Evolutionary conservation across 805 yeast species (phyloP).

Genomic region (Lachancea sp.): DNA sequence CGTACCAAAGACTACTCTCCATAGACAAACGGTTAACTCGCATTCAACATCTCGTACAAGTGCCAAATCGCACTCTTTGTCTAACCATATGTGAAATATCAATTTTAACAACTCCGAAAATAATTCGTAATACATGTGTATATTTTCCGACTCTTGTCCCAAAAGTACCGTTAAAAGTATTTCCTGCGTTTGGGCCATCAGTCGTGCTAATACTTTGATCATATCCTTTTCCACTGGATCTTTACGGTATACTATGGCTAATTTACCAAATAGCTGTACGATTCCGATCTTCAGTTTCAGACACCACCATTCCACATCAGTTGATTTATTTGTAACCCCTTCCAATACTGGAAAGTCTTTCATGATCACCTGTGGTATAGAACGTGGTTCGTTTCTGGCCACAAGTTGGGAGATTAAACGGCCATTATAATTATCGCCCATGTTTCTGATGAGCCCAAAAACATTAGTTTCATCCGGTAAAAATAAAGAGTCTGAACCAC

Average conservation of each 20-base stretch:
- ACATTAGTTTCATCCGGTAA: slow-evolving; percentile 6
- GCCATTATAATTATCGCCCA: slow-evolving; percentile 25
- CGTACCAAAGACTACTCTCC: slow-evolving; percentile 47
- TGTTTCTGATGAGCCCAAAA: slow-evolving; percentile 25
- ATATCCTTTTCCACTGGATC: slow-evolving; percentile 20
- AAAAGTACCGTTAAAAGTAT: slow-evolving; percentile 8
- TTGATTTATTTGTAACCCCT: slow-evolving; percentile 4
- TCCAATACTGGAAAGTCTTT: slow-evolving; percentile 20
- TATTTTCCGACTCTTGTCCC: slow-evolving; percentile 8
- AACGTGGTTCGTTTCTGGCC: slow-evolving; percentile 17
- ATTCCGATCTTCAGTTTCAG: slow-evolving; percentile 38
- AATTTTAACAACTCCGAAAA: slow-evolving; percentile 5
- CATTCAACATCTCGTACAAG: slow-evolving; percentile 32
- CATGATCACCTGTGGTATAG: slow-evolving; percentile 24
- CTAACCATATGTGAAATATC: slow-evolving; percentile 10
- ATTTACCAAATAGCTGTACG: slow-evolving; percentile 44
- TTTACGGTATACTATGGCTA: slow-evolving; percentile 20
- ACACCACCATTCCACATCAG: slow-evolving; percentile 22
- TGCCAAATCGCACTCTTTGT: slow-evolving; percentile 12
- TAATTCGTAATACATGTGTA: slow-evolving; percentile 3
- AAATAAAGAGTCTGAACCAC: background rate
- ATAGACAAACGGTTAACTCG: slow-evolving; percentile 45
- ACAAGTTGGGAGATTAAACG: slow-evolving; percentile 20
- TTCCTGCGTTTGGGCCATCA: slow-evolving; percentile 27
- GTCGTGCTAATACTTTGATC: slow-evolving; percentile 20